A percentile compares a stretch with the other conserved stretches of the same genome.
Conservation (phyloP, 257 asterid species). For the Fraxinus quadrangulata region DNA sequence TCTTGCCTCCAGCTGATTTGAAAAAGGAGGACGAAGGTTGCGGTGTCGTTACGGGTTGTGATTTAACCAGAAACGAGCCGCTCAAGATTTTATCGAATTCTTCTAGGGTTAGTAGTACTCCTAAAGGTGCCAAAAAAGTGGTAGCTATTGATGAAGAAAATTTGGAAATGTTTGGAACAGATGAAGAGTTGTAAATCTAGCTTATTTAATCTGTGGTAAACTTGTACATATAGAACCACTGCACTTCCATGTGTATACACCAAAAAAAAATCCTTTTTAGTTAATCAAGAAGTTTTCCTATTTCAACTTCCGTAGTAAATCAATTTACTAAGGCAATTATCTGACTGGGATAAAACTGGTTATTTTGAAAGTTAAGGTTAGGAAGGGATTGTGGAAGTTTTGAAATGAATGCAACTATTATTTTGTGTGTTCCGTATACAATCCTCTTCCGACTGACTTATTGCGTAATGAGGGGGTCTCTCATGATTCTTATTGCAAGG, state of each 20-base stretch:
- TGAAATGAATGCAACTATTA: too few relatives aligned
- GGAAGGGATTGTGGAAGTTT: neutral
- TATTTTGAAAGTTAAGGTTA: neutral
- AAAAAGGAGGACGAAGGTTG: constrained; percentile 64
- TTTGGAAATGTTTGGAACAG: constrained; percentile 35
- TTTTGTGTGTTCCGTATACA: too few relatives aligned
- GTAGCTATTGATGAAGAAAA: constrained; percentile 64
- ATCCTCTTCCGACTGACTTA: too few relatives aligned
- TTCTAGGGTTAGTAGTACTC: constrained; percentile 34
- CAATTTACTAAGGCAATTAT: neutral
- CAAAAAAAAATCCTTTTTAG: neutral
- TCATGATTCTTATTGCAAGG: too few relatives aligned
- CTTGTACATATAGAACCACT: constrained; percentile 41
- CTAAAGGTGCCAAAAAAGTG: constrained; percentile 43
- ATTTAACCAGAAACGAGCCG: constrained; percentile 21
- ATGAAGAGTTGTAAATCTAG: constrained; percentile 39
- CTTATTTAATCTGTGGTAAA: constrained; percentile 24
- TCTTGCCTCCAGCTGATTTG: constrained; percentile 81
- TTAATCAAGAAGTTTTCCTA: constrained; percentile 14
- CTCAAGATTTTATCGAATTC: constrained; percentile 38
- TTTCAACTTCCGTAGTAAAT: neutral
- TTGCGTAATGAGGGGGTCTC: too few relatives aligned
- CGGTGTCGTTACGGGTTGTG: constrained; percentile 28
- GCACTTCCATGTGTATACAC: neutral
- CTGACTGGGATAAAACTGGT: neutral